Percentiles rank a stretch among this genome's conserved stretches.
phyloP scores from a whole-genome alignment of 805 yeast species.

The Candida manassasensis region DNA sequence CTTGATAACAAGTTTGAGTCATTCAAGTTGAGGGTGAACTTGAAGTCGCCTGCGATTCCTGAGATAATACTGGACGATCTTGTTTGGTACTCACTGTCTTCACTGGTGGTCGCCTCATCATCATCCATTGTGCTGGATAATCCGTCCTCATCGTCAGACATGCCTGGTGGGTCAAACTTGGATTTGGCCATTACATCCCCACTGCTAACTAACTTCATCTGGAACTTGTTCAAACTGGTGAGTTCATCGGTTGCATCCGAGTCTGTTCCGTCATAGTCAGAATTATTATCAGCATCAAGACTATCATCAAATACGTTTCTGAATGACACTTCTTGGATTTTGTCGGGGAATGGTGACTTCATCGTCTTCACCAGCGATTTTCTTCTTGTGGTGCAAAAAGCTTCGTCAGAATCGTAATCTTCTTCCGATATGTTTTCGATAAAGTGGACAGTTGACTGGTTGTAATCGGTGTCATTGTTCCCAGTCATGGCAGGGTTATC shows the following conservation, averaged over 20 bases:
- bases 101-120: conserved; percentile 11
- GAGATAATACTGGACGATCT: conserved; percentile 37
- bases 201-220: conserved; percentile 5
- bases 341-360: conserved; percentile 6
- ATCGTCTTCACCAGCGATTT: conserved; percentile 10
- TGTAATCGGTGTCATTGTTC: conserved; percentile 6
- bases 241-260: conserved; percentile 21
- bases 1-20: conserved; percentile 62
- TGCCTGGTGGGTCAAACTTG: conserved; percentile 2
- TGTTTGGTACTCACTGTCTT: conserved; percentile 25
- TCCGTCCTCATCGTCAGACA: conserved; percentile 16
- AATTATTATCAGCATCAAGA: conserved; percentile 16
- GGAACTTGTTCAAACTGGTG: conserved; percentile 14
- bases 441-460: conserved; percentile 17
- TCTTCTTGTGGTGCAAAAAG: conserved; percentile 3
- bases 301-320: conserved; percentile 6
- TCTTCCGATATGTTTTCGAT: conserved; percentile 15
- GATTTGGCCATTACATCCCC: neutral
- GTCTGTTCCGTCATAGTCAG: conserved; percentile 15
- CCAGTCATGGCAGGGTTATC: conserved; percentile 40
- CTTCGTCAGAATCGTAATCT: conserved; percentile 2
- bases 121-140: conserved; percentile 12
- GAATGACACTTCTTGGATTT: neutral
- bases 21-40: conserved; percentile 57
- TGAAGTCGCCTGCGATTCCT: conserved; percentile 36